These are phyloP conservation scores for Lactarius psammicola DNA, from an alignment of 768 basidiomycete species.

Conservation along the genomic window DNA sequence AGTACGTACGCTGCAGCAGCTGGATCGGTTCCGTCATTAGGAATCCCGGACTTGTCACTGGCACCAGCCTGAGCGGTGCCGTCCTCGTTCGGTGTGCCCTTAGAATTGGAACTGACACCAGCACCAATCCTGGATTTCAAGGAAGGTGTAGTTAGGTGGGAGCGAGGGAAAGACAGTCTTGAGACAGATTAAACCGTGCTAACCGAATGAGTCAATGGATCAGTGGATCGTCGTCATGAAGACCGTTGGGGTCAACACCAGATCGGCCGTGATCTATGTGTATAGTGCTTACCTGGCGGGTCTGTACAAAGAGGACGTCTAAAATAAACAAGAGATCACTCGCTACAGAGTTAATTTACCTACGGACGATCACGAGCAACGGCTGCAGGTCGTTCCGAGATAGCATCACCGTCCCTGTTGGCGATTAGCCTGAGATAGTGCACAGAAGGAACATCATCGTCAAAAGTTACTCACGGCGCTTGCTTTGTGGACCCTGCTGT, in stretches of 20 bases:
- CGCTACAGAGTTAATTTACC: background rate
- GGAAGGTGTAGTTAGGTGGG: background rate
- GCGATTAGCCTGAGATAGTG: background rate
- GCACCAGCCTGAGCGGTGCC: no score
- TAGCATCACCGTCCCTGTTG: background rate
- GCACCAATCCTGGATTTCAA: background rate
- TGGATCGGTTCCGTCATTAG: background rate
- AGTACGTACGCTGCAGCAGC: background rate
- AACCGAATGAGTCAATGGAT: background rate
- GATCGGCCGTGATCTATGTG: background rate
- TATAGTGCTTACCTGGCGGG: background rate
- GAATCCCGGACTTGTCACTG: background rate
- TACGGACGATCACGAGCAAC: background rate
- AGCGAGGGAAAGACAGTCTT: background rate
- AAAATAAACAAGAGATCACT: background rate
- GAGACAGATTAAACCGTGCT: background rate
- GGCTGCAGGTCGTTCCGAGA: background rate
- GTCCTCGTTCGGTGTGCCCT: background rate
- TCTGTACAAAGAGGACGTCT: background rate
- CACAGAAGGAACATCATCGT: background rate
- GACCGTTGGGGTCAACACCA: background rate
- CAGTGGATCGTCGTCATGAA: background rate
- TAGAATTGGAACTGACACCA: background rate
- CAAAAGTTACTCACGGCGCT: slow-evolving; percentile 3
- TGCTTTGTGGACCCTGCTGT: background rate